Percentiles rank a stretch among this genome's conserved stretches.
phyloP scores from a whole-genome alignment of 202 grass and related monocot genomes.

The Schoenoplectus triqueter region DNA sequence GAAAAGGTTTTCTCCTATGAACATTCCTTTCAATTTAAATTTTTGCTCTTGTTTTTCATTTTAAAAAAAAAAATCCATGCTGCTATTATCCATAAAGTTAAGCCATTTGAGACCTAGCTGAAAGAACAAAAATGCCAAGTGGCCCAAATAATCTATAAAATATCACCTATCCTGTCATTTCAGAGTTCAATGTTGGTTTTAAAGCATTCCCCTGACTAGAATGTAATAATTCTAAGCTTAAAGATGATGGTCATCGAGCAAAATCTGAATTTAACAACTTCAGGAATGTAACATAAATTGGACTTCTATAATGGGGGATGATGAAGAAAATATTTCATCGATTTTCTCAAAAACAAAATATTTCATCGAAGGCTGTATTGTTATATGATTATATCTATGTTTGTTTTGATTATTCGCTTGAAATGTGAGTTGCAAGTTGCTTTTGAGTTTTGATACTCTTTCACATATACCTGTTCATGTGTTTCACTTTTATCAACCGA shows the following conservation, averaged over 20 bases:
- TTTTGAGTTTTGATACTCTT: too few relatives aligned
- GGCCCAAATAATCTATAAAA: not conserved
- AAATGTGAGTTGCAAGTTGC: too few relatives aligned
- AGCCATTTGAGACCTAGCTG: not conserved
- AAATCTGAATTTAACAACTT: not conserved
- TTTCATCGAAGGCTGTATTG: too few relatives aligned
- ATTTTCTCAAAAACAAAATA: too few relatives aligned
- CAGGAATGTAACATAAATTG: not conserved
- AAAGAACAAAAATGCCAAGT: not conserved
- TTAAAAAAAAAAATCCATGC: not conserved
- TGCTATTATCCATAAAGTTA: not conserved
- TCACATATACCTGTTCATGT: too few relatives aligned
- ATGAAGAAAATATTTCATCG: too few relatives aligned
- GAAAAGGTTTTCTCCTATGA: constrained; percentile 67
- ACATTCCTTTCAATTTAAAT: not conserved
- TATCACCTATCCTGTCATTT: not conserved
- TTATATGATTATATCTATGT: too few relatives aligned
- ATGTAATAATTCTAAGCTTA: not conserved
- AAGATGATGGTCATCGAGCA: constrained; percentile 19
- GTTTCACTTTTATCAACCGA: too few relatives aligned
- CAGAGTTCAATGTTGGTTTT: not conserved
- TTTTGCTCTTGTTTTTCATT: too few relatives aligned
- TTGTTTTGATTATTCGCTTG: too few relatives aligned
- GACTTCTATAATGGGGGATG: too few relatives aligned
- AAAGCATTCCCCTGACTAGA: not conserved